Conservation (phyloP, 805 yeast genomes). For the Starmerella apicola region DNA sequence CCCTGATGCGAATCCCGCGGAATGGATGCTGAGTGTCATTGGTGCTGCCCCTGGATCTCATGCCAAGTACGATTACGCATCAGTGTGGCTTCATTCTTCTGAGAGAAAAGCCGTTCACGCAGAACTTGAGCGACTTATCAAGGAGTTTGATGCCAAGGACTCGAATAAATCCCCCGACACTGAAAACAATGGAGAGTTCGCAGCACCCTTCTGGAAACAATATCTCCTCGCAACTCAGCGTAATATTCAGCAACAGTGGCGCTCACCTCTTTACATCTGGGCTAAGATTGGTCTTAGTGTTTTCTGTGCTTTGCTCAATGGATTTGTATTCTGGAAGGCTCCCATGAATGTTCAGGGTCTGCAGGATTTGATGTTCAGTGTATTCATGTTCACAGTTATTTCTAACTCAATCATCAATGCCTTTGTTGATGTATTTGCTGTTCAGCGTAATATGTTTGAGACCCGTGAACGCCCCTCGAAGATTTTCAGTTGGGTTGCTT, state of each 20-base stretch:
- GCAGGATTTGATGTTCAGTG: conserved; percentile 47
- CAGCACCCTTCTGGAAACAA: conserved; percentile 39
- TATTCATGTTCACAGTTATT: conserved; percentile 45
- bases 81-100: conserved; percentile 44
- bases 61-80: conserved; percentile 47
- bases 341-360: conserved; percentile 41
- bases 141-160: conserved; percentile 23
- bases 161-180: conserved; percentile 17
- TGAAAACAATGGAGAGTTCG: conserved; percentile 27
- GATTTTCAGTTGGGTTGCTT: conserved; percentile 58
- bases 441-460: conserved; percentile 51
- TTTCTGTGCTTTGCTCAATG: conserved; percentile 49
- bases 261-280: conserved; percentile 50
- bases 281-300: conserved; percentile 44
- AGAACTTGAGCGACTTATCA: conserved; percentile 29
- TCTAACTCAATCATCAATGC: conserved; percentile 52
- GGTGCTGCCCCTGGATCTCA: conserved; percentile 73
- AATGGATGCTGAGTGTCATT: conserved; percentile 58
- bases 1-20: conserved; percentile 57
- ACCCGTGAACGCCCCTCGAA: conserved; percentile 60
- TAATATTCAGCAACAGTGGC: conserved; percentile 37
- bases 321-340: conserved; percentile 57
- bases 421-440: conserved; percentile 46
- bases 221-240: conserved; percentile 33
- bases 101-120: conserved; percentile 29